Base-by-base conservation (phyloP, 192 early-diverging fungal species). In the Backusella mclennaniae region DNA sequence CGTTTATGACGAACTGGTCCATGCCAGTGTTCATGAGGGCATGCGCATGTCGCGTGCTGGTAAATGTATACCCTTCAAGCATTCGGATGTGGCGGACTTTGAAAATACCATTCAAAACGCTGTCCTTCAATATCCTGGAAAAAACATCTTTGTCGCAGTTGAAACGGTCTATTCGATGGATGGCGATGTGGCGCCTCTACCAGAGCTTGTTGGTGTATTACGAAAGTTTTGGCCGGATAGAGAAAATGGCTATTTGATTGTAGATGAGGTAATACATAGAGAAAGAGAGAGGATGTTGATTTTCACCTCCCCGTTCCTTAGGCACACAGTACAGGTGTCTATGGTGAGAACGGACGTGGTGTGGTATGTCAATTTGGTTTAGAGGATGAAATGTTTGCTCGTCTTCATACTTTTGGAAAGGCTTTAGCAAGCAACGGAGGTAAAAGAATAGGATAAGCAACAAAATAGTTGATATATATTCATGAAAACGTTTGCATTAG, bases 141-240 rank as follows among this genome's bases (percentile, higher is more conserved):
- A 80, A 23, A 89, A 88, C 46, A 84, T 93, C 21, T 88, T 94
- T 87, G 85, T 96, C 8, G 90, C 91, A 1, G 90, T 95, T 6
- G 93, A 95, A 82, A 82, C 89, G 6, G 84, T 95, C 12, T 96
- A 96, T 79, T 92, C 90, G 0, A 96, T 96, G 95, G 95, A 96
- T 82, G 95, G 95, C 0, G 91, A 93, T 79, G 77, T 87, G 6
- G 89, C 92, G 9, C 92, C 92, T 0, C 76, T 96, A 21, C 67
- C 31, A 23, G 90, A 94, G 26, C 90, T 96, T 23, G 88, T 92
- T 1, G 74, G 81, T 31, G 52, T 90, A 1, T 52, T 89, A 35
- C 77, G 83, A 33, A 46, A 77, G 14, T 81, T 71, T 78, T 84
- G 82, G 82, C 73, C 67, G 2, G 73, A 77, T 33, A 80, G 63